Conservation (phyloP, 2,329 filamentous ascomycete genomes). For the Curvularia spicifera region DNA sequence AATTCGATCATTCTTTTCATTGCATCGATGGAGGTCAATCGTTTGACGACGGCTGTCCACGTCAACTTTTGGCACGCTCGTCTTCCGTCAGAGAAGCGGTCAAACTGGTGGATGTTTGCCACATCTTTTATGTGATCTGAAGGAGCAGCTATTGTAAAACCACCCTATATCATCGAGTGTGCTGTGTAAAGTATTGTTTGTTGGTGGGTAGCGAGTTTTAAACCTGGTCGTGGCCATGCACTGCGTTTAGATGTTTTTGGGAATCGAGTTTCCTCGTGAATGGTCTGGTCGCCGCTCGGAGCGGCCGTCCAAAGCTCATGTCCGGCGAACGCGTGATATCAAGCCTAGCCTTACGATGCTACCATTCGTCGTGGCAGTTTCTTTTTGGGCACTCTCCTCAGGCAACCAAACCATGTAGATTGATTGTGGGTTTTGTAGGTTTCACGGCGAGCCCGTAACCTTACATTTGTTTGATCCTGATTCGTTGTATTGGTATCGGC, state of each 20-base stretch:
- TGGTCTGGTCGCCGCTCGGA: not conserved
- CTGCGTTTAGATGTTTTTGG: not conserved
- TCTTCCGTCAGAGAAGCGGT: not conserved
- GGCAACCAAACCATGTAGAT: not conserved
- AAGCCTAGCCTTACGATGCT: not conserved
- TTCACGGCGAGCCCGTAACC: not conserved
- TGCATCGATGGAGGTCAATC: not conserved
- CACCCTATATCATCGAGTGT: not conserved
- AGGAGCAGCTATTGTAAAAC: not conserved
- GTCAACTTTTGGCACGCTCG: not conserved
- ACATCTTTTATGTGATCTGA: not conserved
- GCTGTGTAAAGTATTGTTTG: not conserved
- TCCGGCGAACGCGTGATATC: not conserved
- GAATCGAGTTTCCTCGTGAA: not conserved
- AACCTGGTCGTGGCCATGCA: not conserved
- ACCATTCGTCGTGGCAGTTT: not conserved
- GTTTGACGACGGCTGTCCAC: not conserved
- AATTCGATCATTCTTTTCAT: not conserved
- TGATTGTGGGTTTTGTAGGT: not conserved
- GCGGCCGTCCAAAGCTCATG: not conserved
- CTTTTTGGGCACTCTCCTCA: not conserved
- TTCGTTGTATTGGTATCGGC: not conserved
- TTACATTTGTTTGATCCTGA: not conserved
- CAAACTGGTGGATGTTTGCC: not conserved
- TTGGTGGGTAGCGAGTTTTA: not conserved